These are phyloP conservation scores for Populus tremula DNA, from an alignment of 345 rosid genomes.

Conservation along the genomic window DNA sequence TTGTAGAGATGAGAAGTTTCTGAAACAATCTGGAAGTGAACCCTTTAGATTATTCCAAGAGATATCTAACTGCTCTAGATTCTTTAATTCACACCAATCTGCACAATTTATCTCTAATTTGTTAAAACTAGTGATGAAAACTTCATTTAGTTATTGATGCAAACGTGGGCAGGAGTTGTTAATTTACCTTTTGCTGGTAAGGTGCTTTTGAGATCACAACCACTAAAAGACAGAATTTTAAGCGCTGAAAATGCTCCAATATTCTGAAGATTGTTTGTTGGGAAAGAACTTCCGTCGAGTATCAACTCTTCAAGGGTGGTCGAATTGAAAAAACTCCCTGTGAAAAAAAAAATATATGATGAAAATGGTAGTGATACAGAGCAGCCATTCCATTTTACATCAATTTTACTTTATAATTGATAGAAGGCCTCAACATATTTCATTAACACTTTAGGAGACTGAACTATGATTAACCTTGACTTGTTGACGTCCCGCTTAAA, in stretches of 20 bases:
- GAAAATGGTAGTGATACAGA: too few species aligned
- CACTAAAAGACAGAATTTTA: background rate
- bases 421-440: too few species aligned
- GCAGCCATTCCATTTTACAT: too few species aligned
- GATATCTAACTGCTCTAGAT: constrained; percentile 12
- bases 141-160: background rate
- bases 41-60: background rate
- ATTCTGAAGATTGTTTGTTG: background rate
- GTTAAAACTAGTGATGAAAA: background rate
- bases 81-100: constrained; percentile 16
- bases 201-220: background rate
- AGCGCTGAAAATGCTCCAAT: background rate
- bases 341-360: too few species aligned
- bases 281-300: fast-evolving
- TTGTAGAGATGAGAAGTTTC: constrained; percentile 14
- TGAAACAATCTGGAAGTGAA: background rate
- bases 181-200: background rate
- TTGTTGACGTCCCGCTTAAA: background rate
- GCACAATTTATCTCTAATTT: background rate
- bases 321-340: background rate
- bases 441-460: background rate
- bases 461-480: background rate
- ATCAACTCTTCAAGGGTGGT: background rate
- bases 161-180: background rate
- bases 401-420: too few species aligned